Evolutionary conservation across 2,329 filamentous ascomycete genomes (phyloP), one percentile per base, ranked within the genome.

Genomic region (Neoarthrinium moseri): DNA sequence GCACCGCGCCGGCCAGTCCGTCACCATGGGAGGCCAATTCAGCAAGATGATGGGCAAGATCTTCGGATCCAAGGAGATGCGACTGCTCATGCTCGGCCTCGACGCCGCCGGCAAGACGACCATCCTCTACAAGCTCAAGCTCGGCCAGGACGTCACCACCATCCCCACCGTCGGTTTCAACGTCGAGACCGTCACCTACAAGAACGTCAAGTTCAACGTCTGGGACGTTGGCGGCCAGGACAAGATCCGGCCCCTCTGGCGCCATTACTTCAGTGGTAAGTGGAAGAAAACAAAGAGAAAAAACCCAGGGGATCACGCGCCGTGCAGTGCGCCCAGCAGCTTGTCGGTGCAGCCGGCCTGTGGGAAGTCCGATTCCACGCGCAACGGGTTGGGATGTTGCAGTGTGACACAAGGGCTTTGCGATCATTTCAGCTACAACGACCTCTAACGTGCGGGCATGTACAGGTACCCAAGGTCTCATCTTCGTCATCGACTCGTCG

Each of bases 161-260:
- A 97, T 97, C 65, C 94, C 94, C 37, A 99, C 94, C 26, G 94
- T 99, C 60, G 94, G 92, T 59, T 97, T 97, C 81, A 97, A 97
- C 80, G 94, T 97, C 70, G 92, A 97, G 79, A 95, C 91, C 4
- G 91, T 97, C 62, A 95, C 91, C 57, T 96, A 96, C 79, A 96
- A 96, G 81, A 97, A 97, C 70, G 91, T 96, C 72, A 95, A 96
- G 73, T 97, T 97, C 78, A 97, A 95, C 63, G 92, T 97, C 53
- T 97, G 92, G 92, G 92, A 97, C 76, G 92, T 97, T 50, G 92
- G 92, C 71, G 92, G 92, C 55, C 92, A 97, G 78, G 92, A 97
- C 81, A 97, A 97, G 85, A 97, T 97, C 64, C 83, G 92, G 56
- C 92, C 92, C 53, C 77, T 97, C 51, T 97, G 92, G 92, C 86